Evolutionary conservation across 352 stramenopile genomes (phyloP), one percentile per base, ranked within the genome.

Genomic region (Phytophthora sp.): DNA sequence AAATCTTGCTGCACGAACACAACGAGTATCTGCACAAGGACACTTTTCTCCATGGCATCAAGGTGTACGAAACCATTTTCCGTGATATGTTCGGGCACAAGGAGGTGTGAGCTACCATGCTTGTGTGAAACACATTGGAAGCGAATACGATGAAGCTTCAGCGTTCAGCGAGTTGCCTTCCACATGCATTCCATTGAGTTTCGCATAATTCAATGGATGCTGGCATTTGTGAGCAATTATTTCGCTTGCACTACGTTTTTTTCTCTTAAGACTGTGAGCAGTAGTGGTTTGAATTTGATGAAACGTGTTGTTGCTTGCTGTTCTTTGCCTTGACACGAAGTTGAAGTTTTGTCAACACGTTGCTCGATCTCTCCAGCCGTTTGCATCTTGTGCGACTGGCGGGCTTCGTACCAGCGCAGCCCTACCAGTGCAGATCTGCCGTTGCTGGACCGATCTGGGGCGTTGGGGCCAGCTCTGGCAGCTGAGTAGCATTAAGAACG

Each of bases 1-100:
- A 96, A 50, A 95, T 99, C 27, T 67, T 99, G 35, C 76, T 99
- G 34, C 96, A 99, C 66, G 96, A 99, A 74, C 94, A 98, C 84
- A 97, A 99, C 72, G 96, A 99, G 74, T 96, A 92, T 54, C 68
- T 99, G 23, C 84, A 97, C 62, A 91, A 98, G 68, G 77, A 86
- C 41, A 90, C 86, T 4, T 99, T 98, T 66, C 55, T 98, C 18
- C 76, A 98, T 41, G 96, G 96, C 21, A 96, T 99, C 63, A 79
- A 84, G 49, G 85, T 98, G 24, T 99, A 86, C 58, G 74, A 71
- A 52, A 44, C 55, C 10, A 62, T 91, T 28, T 91, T 91, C 49
- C 65, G 50, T 17, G 71, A 83, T 23, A 65, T 88, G 54, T 87
- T 91, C 46, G 53, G 71, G 2, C 56, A 84, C 50, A 55, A 57